Base-by-base conservation (phyloP, 768 basidiomycete genomes). In the Mycena leptocephala region DNA sequence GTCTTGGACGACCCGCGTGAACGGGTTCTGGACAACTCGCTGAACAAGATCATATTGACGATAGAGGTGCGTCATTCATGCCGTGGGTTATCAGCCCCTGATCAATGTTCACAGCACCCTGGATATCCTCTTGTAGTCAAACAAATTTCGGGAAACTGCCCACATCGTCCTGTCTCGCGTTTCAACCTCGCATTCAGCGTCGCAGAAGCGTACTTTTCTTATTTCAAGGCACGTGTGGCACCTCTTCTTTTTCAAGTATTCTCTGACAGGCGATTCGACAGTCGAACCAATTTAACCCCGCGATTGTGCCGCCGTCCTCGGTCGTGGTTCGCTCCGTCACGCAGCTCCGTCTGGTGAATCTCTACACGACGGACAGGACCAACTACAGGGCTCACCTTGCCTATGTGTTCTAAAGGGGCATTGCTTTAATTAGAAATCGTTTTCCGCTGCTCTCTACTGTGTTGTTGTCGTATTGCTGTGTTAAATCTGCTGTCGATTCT, bases 151-250 rank as follows among this genome's bases (percentile, higher is more conserved):
- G 77, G 77, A 10, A 78, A 78, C 43, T 78, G 77, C 46, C 65
- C 68, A 5, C 77, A 78, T 39, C 74, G 77, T n/a, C 77, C 77
- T 5, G 70, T 72, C 26, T 75, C 77, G 51, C 77, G 77, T 3
- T 75, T 78, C 32, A 75, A 71, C 26, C 61, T 78, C 14, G 77
- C 77, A 13, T 78, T 65, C 55, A 78, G 74, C 61, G 74, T 78
- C 11, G 77, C 77, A 1, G 77, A 78, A 35, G 74, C 77, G 6
- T 78, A 72, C 39, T 72, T 55, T 18, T 35, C 64, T 43, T 78
- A 72, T 56, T 78, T 78, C 53, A 78, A 46, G 13, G 77, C 65
- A 28, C 22, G 64, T 35, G 1, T 37, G 2, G 24, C 33, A 46
- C 13, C 13, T 53, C 11, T 33, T 61, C 72, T 46, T n/a, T n/a